Evolutionary conservation across 495 filamentous ascomycete genomes (phyloP), one percentile per base, ranked within the genome.

Genomic region (Penicillium cataractarum): DNA sequence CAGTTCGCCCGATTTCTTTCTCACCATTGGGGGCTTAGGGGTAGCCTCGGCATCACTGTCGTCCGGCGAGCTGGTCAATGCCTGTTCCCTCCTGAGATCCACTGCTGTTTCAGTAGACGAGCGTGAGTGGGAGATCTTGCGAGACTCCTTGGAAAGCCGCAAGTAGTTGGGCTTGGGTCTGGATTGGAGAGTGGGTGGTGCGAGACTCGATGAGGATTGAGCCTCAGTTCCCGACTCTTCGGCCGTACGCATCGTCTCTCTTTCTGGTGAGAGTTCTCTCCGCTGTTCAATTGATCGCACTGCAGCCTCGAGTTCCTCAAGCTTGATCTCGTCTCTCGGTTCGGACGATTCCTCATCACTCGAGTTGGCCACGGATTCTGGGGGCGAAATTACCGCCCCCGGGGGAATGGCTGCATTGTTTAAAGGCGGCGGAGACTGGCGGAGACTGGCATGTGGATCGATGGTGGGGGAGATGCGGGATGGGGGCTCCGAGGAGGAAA

Each of bases 1-100:
- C 54, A 98, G 84, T 75, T 99, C 95, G 26, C 95, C 95, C 40
- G 95, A 98, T 83, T 99, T 99, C 82, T 99, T 99, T 58, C 95
- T 87, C 55, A 99, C 87, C 88, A 98, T 92, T 22, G 87, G 87
- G 22, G 92, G 92, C 76, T 91, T 93, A 42, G 75, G 73, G 65
- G 76, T 63, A 64, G 80, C 57, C 35, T 80, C 82, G 17, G 78
- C 78, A 66, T 88, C 85, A 61, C 84, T 87, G 40, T 86, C 87
- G 37, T 89, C 85, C 24, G 89, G 87, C 0, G 89, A 91, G 42
- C 75, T 80, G 9, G 80, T 84, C 48, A 84, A 78, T 33, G 81
- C 84, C 58, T 87, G 84, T 26, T 82, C 71, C 3, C 83, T 82
- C 60, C 78, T 80, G 44, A 73, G 75, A 35, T 80, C 67, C 58